phyloP scores from a whole-genome alignment of 1,284 basidiomycete species.

The Ustilago trichophora region DNA sequence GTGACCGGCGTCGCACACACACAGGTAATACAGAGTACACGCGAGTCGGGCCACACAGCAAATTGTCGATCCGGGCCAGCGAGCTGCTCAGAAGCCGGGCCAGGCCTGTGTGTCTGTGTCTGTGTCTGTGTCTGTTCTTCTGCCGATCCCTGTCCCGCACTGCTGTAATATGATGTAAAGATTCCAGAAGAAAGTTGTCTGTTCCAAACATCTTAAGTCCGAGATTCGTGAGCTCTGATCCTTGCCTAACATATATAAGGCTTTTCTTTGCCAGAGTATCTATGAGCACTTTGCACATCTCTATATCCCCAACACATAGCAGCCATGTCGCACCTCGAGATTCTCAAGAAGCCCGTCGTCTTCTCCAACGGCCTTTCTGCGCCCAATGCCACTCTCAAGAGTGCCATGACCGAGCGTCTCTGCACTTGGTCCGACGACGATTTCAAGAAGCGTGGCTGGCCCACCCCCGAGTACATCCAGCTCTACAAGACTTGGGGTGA shows the following conservation, averaged over 20 bases:
- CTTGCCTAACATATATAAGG: too few relatives aligned
- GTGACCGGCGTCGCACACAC: not conserved
- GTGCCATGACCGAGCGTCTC: slow-evolving; percentile 62
- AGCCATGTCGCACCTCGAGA: slow-evolving; percentile 42
- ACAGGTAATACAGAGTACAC: not conserved
- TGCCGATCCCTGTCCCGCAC: not conserved
- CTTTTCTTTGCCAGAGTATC: too few relatives aligned
- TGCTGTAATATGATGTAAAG: too few relatives aligned
- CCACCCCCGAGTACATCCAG: slow-evolving; percentile 50
- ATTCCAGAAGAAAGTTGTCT: too few relatives aligned
- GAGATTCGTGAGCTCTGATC: too few relatives aligned
- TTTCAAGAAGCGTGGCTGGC: slow-evolving; percentile 57
- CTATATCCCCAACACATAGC: not conserved
- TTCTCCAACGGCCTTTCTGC: slow-evolving; percentile 44
- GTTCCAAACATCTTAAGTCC: slow-evolving; percentile 15
- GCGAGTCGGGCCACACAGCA: not conserved
- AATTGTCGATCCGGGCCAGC: not conserved
- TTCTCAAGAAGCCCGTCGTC: slow-evolving; percentile 45
- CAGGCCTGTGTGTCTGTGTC: too few relatives aligned
- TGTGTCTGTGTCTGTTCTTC: slow-evolving; percentile 1
- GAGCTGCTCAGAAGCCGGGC: not conserved
- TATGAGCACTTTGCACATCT: too few relatives aligned
- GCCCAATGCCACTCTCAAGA: slow-evolving; percentile 55
- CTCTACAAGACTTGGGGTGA: slow-evolving; percentile 61
- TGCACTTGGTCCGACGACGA: slow-evolving; percentile 56